Percentiles rank a stretch among this genome's conserved stretches.
Conservation (phyloP, 2,329 filamentous ascomycete species). For the Botryotinia globosa region DNA sequence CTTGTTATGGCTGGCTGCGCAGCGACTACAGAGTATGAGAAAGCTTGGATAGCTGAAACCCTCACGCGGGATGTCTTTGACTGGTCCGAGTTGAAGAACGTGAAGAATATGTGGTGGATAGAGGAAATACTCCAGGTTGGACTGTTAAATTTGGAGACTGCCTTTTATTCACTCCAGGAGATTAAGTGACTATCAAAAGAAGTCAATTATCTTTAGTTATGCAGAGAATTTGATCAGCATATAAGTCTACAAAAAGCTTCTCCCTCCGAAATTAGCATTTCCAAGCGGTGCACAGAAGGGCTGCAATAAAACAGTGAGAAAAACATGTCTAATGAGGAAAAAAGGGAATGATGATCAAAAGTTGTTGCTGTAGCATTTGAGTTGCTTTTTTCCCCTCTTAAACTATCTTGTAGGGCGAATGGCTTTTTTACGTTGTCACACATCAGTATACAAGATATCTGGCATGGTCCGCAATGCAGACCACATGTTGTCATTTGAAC, state of each 20-base stretch:
- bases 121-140: neutral
- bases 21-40: neutral
- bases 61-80: neutral
- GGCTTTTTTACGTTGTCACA: accelerated
- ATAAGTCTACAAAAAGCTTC: neutral
- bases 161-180: neutral
- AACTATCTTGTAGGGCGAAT: no score
- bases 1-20: neutral
- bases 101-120: constrained; percentile 6
- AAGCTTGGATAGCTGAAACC: neutral
- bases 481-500: no score
- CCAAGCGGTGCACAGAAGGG: neutral
- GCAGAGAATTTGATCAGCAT: neutral
- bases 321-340: neutral
- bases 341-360: accelerated
- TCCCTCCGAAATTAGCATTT: neutral
- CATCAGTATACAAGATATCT: neutral
- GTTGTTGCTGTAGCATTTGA: neutral
- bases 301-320: neutral
- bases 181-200: neutral
- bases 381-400: no score
- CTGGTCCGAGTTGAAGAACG: neutral
- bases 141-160: neutral
- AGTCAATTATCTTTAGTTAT: accelerated
- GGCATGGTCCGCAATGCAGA: no score